Evolutionary conservation across 257 asterid genomes (phyloP).

Genomic region (Solanum etuberosum): DNA sequence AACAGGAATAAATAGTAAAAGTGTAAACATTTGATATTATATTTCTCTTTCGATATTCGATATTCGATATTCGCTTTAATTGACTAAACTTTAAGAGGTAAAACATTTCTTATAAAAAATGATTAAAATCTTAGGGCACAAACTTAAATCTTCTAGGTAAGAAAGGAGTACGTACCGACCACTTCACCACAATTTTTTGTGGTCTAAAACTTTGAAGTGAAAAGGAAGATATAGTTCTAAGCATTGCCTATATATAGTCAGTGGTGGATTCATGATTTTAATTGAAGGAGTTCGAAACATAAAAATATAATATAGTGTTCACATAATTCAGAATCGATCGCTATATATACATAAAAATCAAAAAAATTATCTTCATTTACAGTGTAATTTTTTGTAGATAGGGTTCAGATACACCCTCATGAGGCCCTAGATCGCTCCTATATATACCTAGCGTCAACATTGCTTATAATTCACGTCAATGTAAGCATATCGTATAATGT

Average conservation of each 20-base stretch:
- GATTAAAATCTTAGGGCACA: background rate
- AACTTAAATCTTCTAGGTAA: background rate
- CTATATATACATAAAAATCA: no score
- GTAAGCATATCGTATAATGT: no score
- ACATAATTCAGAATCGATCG: background rate
- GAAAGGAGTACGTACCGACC: background rate
- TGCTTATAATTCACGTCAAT: background rate
- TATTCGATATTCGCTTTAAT: background rate
- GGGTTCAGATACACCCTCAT: background rate
- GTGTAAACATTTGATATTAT: background rate
- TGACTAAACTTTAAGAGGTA: background rate
- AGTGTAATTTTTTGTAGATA: rapidly evolving
- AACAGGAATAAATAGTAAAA: background rate
- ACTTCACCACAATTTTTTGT: background rate
- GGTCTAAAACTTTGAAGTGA: background rate
- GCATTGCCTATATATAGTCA: background rate
- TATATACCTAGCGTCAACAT: background rate
- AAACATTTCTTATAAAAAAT: background rate
- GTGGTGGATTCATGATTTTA: no score
- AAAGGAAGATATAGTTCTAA: background rate
- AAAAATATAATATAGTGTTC: background rate
- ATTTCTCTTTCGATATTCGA: background rate
- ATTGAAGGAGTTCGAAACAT: no score
- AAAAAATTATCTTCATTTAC: background rate
- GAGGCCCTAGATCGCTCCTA: background rate